Evolutionary conservation across 805 yeast genomes (phyloP), one percentile per base, ranked within the genome.

Genomic region (Teunomyces atbi): DNA sequence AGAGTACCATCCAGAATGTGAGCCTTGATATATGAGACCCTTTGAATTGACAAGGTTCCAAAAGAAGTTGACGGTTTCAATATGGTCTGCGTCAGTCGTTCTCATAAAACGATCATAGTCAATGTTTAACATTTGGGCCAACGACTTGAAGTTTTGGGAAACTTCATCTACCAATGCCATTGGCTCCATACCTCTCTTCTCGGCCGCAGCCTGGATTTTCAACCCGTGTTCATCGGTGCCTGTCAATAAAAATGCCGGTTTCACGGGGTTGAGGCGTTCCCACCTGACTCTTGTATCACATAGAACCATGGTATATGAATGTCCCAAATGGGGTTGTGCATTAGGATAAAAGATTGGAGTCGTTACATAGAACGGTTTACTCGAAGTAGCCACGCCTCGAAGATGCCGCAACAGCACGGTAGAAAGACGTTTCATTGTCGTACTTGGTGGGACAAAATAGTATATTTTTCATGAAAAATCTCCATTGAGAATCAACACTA

Each of bases 181-280:
- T 1, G 97, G 74, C 1, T 68, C 67, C n/a, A 64, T 60, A 0
- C 74, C 73, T 5, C 59, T 58, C 10, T 73, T 75, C 47, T 71
- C 72, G 0, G 97, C 96, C 0, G 95, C 97, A n/a, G 79, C 73
- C 56, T 89, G 96, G 26, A 92, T 92, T 69, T 94, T 94, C 45
- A 90, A 68, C 0, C 99, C 99, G 63, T 94, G 99, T 65, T 94
- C 99, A 63, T 94, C 99, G 0, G 97, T 91, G 0, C 99, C 99
- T 0, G 98, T 94, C 5, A 88, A 79, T 58, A 91, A 77, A 49
- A 69, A 77, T 1, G 83, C 66, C 16, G 49, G 33, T 3, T 51
- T 55, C 15, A 33, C 44, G 0, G 79, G 65, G 3, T 68, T 60
- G 1, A 76, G 66, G 46, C 54, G 62, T 30, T 78, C 78, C 96